Base-by-base conservation (phyloP, 2,329 filamentous ascomycete genomes). In the Penicillium psychrosexuale region DNA sequence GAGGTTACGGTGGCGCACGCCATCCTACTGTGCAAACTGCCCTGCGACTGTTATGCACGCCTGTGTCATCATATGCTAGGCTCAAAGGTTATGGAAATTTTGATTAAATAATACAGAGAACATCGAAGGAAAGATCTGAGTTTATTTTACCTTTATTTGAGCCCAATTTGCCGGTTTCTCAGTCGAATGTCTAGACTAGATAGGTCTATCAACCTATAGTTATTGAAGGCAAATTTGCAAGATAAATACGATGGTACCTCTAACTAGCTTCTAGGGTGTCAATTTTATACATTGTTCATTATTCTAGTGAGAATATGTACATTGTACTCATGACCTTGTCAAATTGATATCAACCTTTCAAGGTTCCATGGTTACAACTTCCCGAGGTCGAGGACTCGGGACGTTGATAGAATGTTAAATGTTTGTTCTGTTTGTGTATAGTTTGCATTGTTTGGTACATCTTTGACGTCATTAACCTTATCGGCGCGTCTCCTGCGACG, bases 401-500 rank as follows among this genome's bases (percentile, higher is more conserved):
- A 30, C 12, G 31, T 45, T 17, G 37, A 43, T 24, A 22, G 27
- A 46, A 28, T 34, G 40, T 24, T 31, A 9, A 12, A 34, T 40
- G 28, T 53, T 48, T 53, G 51, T 9, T 42, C 22, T 27, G 51
- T 53, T 47, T 53, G 51, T 43, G 8, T 3, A 5, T 0, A 3
- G 17, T 55, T 55, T 55, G 48, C 48, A 52, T 8, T 27, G 47
- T 55, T 55, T 55, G 52, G n/a, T 40, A 2, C 1, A 1, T 3
- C 1, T 12, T 9, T 64, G 58, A 65, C 58, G 56, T 65, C 53
- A 58, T 54, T 13, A 13, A 8, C 9, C 38, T 55, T 51, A 55
- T 62, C 57, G 63, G 57, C 63, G 63, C 63, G 63, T 65, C 63
- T 64, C 53, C 63, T 58, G 44, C 52, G n/a, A 45, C 22, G 22